Evolutionary conservation across 2,329 filamentous ascomycete genomes (phyloP).

Genomic region (Xylariaceae sp.): DNA sequence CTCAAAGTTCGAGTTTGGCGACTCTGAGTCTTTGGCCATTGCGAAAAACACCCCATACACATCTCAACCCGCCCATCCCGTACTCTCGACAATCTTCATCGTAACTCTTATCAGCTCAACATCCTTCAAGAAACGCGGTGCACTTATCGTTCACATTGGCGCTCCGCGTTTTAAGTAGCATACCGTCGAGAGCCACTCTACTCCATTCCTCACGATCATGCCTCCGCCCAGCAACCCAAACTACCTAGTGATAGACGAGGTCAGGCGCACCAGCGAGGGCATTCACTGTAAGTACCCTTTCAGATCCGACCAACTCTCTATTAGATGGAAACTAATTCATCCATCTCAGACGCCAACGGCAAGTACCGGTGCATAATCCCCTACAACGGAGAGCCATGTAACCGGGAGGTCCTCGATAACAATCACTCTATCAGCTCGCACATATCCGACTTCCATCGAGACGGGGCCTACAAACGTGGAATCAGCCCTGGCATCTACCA

Average conservation of each 20-base stretch:
- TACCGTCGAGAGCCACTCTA: neutral
- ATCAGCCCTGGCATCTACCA: neutral
- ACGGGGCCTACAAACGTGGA: neutral
- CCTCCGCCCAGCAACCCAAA: neutral
- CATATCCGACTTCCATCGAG: constrained; percentile 1
- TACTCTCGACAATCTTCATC: too few relatives aligned
- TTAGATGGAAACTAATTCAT: neutral
- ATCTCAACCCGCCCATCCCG: too few relatives aligned
- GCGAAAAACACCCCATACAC: too few relatives aligned
- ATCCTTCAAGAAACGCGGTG: too few relatives aligned
- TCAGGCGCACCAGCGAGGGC: neutral
- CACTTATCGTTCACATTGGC: too few relatives aligned
- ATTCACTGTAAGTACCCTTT: constrained; percentile 3
- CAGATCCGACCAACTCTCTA: neutral
- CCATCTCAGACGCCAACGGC: constrained; percentile 2
- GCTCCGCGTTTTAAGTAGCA: too few relatives aligned
- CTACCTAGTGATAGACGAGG: neutral
- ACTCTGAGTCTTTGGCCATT: too few relatives aligned
- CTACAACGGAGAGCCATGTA: constrained; percentile 2
- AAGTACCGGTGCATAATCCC: constrained; percentile 3
- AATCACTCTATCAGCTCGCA: constrained; percentile 6
- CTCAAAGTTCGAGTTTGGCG: too few relatives aligned
- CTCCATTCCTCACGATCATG: neutral
- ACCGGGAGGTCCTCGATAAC: neutral
- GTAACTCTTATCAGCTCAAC: too few relatives aligned